phyloP scores from a whole-genome alignment of 148 eudicot genomes.

The Cornus kousa region DNA sequence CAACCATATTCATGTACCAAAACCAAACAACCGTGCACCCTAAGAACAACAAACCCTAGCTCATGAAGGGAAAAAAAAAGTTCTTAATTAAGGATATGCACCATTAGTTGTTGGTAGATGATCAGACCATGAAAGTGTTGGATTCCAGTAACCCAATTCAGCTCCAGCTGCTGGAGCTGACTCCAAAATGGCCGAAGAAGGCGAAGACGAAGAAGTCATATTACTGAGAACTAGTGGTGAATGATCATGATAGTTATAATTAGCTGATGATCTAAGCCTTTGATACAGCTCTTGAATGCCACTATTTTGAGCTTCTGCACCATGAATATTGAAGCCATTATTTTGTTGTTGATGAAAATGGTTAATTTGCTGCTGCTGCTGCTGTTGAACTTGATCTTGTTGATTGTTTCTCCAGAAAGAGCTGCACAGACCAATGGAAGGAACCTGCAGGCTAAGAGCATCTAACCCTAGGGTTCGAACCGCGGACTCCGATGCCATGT shows the following conservation, averaged over 20 bases:
- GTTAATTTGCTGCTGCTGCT: neutral
- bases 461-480: conserved; percentile 33
- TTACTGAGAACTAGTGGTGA: conserved; percentile 28
- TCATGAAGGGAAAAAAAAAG: conserved; percentile 3
- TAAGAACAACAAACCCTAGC: conserved; percentile 8
- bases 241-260: conserved; percentile 26
- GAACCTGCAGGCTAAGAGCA: conserved; percentile 28
- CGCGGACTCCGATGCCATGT: conserved; percentile 18
- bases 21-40: neutral
- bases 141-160: conserved; percentile 38
- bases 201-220: conserved; percentile 17
- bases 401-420: conserved; percentile 41
- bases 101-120: conserved; percentile 58
- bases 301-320: conserved; percentile 35
- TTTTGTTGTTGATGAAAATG: conserved; percentile 10
- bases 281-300: conserved; percentile 50
- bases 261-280: conserved; percentile 46
- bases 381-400: conserved; percentile 3
- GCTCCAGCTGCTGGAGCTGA: conserved; percentile 37
- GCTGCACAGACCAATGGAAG: conserved; percentile 30
- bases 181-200: conserved; percentile 33
- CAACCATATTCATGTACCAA: conserved; percentile 17
- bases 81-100: conserved; percentile 48
- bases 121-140: conserved; percentile 51
- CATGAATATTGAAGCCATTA: conserved; percentile 29